Conservation (phyloP, 2,329 filamentous ascomycete genomes). For the Botrytis pseudocinerea region DNA sequence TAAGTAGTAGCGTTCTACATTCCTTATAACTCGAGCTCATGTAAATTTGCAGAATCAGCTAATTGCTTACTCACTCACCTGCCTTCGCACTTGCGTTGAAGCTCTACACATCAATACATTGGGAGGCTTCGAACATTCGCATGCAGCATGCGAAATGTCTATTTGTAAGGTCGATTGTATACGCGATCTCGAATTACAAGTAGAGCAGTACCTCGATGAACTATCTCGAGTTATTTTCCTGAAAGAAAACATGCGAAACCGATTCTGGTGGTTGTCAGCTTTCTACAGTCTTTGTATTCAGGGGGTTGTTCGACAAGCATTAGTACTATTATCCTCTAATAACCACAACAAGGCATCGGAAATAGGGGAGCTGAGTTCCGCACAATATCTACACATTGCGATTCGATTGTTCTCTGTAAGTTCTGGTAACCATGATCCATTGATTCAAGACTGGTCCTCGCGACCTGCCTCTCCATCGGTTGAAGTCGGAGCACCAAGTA, state of each 20-base stretch:
- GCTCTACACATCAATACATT: conserved; percentile 22
- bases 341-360: background rate
- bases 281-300: conserved; percentile 32
- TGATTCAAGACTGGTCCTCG: conserved; percentile 17
- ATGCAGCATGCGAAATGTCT: conserved; percentile 11
- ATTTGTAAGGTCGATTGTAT: conserved; percentile 28
- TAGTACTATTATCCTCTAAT: background rate
- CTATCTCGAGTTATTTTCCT: conserved; percentile 29
- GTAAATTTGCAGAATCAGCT: conserved; percentile 27
- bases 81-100: conserved; percentile 29
- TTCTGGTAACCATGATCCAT: conserved; percentile 23
- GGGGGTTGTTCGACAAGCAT: conserved; percentile 24
- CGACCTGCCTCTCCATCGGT: background rate
- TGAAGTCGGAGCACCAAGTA: conserved; percentile 3
- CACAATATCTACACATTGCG: conserved; percentile 25
- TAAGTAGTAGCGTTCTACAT: background rate
- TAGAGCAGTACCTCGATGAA: conserved; percentile 26
- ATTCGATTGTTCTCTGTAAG: conserved; percentile 27
- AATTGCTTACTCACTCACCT: conserved; percentile 31
- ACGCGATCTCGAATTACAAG: conserved; percentile 15
- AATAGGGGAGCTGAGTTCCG: background rate
- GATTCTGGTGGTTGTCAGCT: conserved; percentile 28
- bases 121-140: background rate
- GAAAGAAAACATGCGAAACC: conserved; percentile 27
- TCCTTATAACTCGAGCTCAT: background rate